Percentiles rank a stretch among this genome's conserved stretches.
Evolutionary conservation across 2,329 filamentous ascomycete species (phyloP).

Genomic region (Botrytis elliptica): DNA sequence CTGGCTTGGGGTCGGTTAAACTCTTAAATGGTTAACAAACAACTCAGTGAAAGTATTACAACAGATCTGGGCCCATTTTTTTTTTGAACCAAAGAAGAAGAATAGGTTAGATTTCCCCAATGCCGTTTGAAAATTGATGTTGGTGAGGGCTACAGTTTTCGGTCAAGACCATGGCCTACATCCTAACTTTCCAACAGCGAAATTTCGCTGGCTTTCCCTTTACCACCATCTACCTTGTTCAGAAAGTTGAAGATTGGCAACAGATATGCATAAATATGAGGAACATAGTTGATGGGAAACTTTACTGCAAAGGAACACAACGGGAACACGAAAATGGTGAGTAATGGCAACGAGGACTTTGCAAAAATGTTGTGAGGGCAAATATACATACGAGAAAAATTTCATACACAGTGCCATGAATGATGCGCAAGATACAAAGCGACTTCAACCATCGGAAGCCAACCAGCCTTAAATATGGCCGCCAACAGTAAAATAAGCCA

Average conservation of each 20-base stretch:
- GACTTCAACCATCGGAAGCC: neutral
- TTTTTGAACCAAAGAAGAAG: neutral
- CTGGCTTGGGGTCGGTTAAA: neutral
- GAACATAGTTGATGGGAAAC: neutral
- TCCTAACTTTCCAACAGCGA: neutral
- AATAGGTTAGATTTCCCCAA: neutral
- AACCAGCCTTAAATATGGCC: neutral
- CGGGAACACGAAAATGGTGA: neutral
- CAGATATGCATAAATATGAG: neutral
- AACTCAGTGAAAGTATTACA: neutral
- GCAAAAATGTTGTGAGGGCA: neutral
- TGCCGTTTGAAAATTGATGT: neutral
- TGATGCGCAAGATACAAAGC: neutral
- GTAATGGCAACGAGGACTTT: neutral
- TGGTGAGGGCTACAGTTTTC: neutral
- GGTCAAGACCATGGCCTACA: neutral
- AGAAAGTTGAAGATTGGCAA: no score
- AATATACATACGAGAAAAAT: neutral
- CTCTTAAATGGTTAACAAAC: neutral
- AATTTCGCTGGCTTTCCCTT: neutral
- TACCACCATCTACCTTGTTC: neutral
- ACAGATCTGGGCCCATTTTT: neutral
- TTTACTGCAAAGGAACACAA: neutral
- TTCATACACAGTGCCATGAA: neutral
- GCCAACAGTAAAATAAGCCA: neutral